Base-by-base conservation (phyloP, 2,329 filamentous ascomycete genomes). In the Colletotrichum orchidophilum region DNA sequence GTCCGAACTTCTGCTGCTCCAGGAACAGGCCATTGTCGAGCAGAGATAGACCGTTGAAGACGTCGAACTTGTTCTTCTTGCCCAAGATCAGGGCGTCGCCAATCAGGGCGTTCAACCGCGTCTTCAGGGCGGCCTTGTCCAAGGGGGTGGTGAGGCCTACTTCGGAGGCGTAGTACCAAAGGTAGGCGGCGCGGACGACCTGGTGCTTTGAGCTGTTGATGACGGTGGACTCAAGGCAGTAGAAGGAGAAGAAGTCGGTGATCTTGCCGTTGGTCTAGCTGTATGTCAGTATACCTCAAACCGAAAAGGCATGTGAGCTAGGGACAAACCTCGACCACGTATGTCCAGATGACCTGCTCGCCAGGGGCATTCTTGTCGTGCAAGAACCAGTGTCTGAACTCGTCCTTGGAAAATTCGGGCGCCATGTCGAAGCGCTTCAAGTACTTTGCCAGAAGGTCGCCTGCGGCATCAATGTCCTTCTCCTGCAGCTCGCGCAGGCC, bases 201-300 rank as follows among this genome's bases (percentile, higher is more conserved):
- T 90, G 88, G 83, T 97, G 92, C 80, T 93, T 93, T 55, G 89
- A 85, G 78, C 94, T 91, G 75, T 92, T 91, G 77, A 99, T 97
- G 70, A 98, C 93, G 1, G 94, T 96, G 18, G 95, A 97, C 80
- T 97, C 95, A 39, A 99, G 92, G 78, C 91, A 92, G 86, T 98
- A 99, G 84, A 98, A 99, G 46, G 95, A 98, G 84, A 98, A 93
- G 84, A 97, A 98, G 82, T 99, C 96, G 46, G 94, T 98, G 78
- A 99, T 94, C 76, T 94, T 94, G 73, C 93, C 89, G 61, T 73
- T 81, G 71, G 87, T 83, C 86, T 87, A 46, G 73, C n/a, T 29
- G 33, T 7, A 26, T 35, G 67, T 80, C 55, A 79, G 60, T 63
- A 6, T 11, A 4, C 15, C 2, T n/a, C 6, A 21, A 5, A 24